Evolutionary conservation across 805 yeast species (phyloP).

Genomic region (Monosporozyma servazzii): DNA sequence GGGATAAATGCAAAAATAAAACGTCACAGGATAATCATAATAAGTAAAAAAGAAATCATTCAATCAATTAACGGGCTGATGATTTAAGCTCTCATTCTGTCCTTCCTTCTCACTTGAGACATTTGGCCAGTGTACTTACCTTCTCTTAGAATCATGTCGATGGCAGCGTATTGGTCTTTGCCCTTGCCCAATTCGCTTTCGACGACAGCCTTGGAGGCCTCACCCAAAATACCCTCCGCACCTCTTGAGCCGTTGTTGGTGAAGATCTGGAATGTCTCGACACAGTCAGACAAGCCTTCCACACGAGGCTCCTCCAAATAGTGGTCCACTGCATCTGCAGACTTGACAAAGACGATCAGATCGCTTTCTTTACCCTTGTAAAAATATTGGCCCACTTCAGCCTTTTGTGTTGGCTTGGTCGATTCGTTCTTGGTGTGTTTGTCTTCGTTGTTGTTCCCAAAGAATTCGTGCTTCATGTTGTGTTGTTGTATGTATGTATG

Average conservation of each 20-base stretch:
- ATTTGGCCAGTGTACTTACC: slow-evolving; percentile 41
- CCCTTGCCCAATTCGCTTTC: slow-evolving; percentile 58
- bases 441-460: background rate
- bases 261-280: slow-evolving; percentile 58
- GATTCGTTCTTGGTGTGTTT: background rate
- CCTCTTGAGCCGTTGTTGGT: slow-evolving; percentile 49
- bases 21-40: background rate
- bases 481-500: background rate
- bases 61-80: background rate
- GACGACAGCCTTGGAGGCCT: slow-evolving; percentile 58
- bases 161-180: slow-evolving; percentile 43
- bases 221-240: slow-evolving; percentile 59
- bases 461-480: background rate
- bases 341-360: slow-evolving; percentile 56
- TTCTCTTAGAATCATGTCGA: slow-evolving; percentile 47
- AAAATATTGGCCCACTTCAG: slow-evolving; percentile 41
- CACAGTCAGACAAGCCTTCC: slow-evolving; percentile 43
- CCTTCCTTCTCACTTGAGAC: background rate
- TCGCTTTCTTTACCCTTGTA: slow-evolving; percentile 59
- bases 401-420: slow-evolving; percentile 11
- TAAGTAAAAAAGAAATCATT: background rate
- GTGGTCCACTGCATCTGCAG: slow-evolving; percentile 38
- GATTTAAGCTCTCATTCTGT: background rate
- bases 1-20: background rate
- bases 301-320: slow-evolving; percentile 29